A percentile compares a stretch with the other conserved stretches of the same genome.
These are phyloP conservation scores for Magnusiomyces fungicola DNA, from an alignment of 1,139 yeast genomes.

Conservation along the genomic window DNA sequence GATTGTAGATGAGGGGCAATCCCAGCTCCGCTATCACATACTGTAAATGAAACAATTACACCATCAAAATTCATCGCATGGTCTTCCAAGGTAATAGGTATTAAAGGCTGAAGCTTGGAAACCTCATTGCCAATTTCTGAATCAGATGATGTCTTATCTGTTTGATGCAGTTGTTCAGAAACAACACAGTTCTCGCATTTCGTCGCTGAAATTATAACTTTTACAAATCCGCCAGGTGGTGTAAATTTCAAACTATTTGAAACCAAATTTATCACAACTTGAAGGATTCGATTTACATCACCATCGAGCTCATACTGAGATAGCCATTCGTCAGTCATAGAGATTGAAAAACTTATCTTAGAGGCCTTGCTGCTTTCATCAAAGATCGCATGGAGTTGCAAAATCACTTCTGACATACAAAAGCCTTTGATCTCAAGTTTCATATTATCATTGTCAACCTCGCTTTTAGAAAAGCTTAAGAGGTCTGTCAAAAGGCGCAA, in stretches of 20 bases:
- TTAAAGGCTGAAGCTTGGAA: too few relatives aligned
- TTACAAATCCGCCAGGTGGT: constrained; percentile 78
- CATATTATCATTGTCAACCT: constrained; percentile 47
- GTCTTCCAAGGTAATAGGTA: too few relatives aligned
- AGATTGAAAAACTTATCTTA: constrained; percentile 42
- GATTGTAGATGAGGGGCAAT: constrained; percentile 74
- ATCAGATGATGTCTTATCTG: not conserved
- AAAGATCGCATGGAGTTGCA: constrained; percentile 83
- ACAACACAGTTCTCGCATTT: constrained; percentile 4
- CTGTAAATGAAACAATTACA: not conserved
- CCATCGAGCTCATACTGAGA: constrained; percentile 57
- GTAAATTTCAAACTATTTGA: constrained; percentile 89
- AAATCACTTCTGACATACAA: constrained; percentile 60
- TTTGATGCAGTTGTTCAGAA: not conserved
- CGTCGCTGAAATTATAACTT: constrained; percentile 43
- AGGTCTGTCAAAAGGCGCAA: constrained; percentile 81
- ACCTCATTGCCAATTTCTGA: not conserved
- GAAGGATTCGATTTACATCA: constrained; percentile 88
- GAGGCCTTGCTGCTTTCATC: constrained; percentile 76
- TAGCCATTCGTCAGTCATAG: constrained; percentile 38
- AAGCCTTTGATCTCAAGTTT: constrained; percentile 76
- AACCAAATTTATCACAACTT: constrained; percentile 85
- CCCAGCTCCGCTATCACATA: constrained; percentile 79
- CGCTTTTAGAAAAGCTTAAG: constrained; percentile 78
- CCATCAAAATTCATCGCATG: constrained; percentile 4